Conservation (phyloP, 1,284 basidiomycete species). For the Mrakiaceae sp. region DNA sequence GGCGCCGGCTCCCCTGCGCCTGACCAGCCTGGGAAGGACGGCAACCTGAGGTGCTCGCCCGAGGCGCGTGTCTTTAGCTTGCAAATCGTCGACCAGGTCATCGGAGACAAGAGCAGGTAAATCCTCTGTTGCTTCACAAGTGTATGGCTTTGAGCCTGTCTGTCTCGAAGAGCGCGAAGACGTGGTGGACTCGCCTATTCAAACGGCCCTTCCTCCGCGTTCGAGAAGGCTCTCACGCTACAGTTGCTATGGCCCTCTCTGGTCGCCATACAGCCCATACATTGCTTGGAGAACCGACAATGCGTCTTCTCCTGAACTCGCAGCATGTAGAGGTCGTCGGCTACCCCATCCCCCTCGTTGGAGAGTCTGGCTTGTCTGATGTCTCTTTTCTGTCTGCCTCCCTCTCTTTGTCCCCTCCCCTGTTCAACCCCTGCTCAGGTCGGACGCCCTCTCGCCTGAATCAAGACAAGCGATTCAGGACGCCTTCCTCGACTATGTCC, state of each 20-base stretch:
- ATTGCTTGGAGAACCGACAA: no score
- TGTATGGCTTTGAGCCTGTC: no score
- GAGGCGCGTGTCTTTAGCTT: constrained; percentile 35
- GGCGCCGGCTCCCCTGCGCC: constrained; percentile 31
- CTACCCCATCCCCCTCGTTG: not conserved
- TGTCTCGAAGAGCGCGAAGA: no score
- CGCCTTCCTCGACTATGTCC: constrained; percentile 32
- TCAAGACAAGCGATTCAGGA: constrained; percentile 31
- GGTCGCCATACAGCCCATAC: no score
- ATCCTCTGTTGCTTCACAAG: not conserved
- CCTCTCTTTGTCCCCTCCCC: not conserved
- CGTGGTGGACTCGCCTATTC: no score
- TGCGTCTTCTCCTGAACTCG: not conserved
- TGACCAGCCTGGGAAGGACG: constrained; percentile 29
- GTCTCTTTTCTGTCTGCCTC: not conserved
- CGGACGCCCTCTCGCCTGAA: constrained; percentile 25
- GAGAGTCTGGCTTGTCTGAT: not conserved
- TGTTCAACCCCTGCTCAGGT: not conserved
- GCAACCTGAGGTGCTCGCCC: constrained; percentile 33
- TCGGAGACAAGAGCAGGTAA: constrained; percentile 19
- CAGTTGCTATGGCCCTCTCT: no score
- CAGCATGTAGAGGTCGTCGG: not conserved
- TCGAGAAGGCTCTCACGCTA: not conserved
- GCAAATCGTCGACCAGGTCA: constrained; percentile 34
- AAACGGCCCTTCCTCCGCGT: not conserved